phyloP scores from a whole-genome alignment of 2,329 filamentous ascomycete genomes.

The Fonsecaea nubica region DNA sequence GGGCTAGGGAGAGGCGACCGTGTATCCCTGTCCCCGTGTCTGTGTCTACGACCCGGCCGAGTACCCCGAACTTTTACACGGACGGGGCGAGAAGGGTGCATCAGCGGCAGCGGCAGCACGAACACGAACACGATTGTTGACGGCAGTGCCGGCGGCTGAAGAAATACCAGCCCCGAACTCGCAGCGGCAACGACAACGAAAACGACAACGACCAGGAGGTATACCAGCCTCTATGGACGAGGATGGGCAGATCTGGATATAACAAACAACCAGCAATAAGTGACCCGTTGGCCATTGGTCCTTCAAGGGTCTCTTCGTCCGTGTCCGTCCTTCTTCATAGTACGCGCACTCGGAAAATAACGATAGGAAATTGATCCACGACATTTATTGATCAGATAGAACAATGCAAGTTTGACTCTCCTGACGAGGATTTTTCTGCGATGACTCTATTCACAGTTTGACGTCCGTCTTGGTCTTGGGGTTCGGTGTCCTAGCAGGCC shows the following conservation, averaged over 20 bases:
- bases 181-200: background rate
- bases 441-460: background rate
- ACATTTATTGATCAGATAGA: background rate
- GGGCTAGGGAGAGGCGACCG: too few species aligned
- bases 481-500: too few species aligned
- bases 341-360: too few species aligned
- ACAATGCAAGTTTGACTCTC: background rate
- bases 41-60: background rate
- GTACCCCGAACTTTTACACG: background rate
- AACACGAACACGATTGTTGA: background rate
- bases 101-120: background rate
- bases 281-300: too few species aligned
- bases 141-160: background rate
- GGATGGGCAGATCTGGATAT: constrained; percentile 26
- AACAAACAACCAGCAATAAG: background rate
- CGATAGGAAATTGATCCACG: too few species aligned
- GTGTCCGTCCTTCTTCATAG: too few species aligned
- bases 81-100: background rate
- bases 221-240: constrained; percentile 23
- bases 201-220: background rate
- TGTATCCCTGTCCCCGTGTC: background rate
- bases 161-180: background rate
- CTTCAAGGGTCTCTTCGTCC: too few species aligned
- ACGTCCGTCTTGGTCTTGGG: background rate
- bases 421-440: too few species aligned